These are phyloP conservation scores for Sanghuangporus sanghuang DNA, from an alignment of 1,284 basidiomycete species.

Conservation along the genomic window DNA sequence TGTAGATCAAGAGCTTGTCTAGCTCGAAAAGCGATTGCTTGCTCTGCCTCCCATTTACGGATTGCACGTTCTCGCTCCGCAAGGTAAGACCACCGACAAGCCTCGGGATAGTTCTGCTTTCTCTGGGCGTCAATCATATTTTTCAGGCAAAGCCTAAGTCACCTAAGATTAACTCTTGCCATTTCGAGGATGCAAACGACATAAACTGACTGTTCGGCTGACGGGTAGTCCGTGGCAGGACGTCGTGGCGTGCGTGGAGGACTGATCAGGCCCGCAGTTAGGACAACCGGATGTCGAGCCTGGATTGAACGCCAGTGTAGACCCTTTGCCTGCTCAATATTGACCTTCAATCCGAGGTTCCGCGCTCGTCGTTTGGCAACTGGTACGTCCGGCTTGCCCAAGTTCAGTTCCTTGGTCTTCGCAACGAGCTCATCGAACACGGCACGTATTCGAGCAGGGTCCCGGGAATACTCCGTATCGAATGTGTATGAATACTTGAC, in stretches of 20 bases:
- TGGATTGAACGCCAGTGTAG: conserved; percentile 17
- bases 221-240: conserved; percentile 15
- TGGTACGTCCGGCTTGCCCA: conserved; percentile 32
- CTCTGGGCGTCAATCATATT: conserved; percentile 13
- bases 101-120: conserved; percentile 10
- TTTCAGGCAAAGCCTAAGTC: conserved; percentile 5
- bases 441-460: conserved; percentile 25
- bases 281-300: conserved; percentile 8
- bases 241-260: conserved; percentile 15
- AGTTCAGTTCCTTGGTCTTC: conserved; percentile 32
- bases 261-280: conserved; percentile 7
- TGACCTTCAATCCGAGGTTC: conserved; percentile 36
- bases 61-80: conserved; percentile 16
- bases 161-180: not conserved
- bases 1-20: not conserved
- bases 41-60: conserved; percentile 9
- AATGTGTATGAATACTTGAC: conserved; percentile 17
- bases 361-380: conserved; percentile 38
- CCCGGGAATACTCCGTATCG: conserved; percentile 18
- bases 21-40: not conserved
- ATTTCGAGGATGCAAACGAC: not conserved
- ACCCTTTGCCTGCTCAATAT: conserved; percentile 34
- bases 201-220: conserved; percentile 12
- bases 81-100: conserved; percentile 12
- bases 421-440: conserved; percentile 26